A percentile compares a stretch with the other conserved stretches of the same genome.
These are phyloP conservation scores for Kalaharituber pfeilii DNA, from an alignment of 2,329 filamentous ascomycete genomes.

Conservation along the genomic window DNA sequence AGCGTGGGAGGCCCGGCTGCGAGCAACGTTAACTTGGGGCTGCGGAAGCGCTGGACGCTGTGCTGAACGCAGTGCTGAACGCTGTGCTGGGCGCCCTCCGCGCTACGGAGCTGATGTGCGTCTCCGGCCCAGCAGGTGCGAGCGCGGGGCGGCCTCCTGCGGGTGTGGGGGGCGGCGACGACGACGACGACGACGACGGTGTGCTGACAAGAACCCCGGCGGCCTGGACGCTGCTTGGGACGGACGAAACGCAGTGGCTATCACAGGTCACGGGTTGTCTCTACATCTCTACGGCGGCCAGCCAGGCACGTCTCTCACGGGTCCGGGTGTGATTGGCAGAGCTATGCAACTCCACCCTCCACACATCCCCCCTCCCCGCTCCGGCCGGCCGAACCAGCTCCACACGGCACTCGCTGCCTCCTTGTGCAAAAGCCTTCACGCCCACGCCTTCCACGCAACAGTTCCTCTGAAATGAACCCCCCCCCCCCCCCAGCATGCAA, in stretches of 20 bases:
- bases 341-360: background rate
- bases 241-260: background rate
- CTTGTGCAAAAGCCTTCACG: background rate
- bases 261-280: background rate
- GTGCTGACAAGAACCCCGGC: background rate
- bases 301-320: background rate
- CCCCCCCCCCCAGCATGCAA: too few species aligned
- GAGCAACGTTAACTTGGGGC: background rate
- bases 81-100: too few species aligned
- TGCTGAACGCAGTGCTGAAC: too few species aligned
- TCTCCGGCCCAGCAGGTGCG: too few species aligned
- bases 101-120: too few species aligned
- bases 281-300: background rate
- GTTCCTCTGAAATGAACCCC: too few species aligned
- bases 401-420: background rate
- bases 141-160: too few species aligned
- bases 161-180: background rate
- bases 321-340: background rate
- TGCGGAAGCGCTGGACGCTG: background rate
- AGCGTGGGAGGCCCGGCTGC: background rate
- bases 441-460: too few species aligned
- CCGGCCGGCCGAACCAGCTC: background rate
- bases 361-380: background rate
- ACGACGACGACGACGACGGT: background rate
- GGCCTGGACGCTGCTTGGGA: background rate